A percentile compares a stretch with the other conserved stretches of the same genome.
phyloP scores from a whole-genome alignment of 192 early-diverging fungal species.

The Entomortierella chlamydospora region DNA sequence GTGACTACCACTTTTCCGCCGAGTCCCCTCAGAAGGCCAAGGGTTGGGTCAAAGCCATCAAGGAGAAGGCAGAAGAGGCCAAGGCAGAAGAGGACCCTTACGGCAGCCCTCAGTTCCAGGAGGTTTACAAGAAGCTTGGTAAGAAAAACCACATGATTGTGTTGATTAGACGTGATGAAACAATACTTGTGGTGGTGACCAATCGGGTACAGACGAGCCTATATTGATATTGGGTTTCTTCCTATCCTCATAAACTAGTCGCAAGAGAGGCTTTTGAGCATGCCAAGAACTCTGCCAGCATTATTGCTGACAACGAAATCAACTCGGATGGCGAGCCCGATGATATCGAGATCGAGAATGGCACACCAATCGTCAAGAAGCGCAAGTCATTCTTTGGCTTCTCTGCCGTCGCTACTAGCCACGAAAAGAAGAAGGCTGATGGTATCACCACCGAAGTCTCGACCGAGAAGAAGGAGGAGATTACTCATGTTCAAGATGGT shows the following conservation, averaged over 20 bases:
- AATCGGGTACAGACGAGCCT: background rate
- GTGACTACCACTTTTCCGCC: conserved; percentile 52
- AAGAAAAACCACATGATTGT: conserved; percentile 4
- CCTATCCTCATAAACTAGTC: conserved; percentile 6
- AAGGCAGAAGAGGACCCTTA: conserved; percentile 31
- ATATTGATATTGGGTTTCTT: no score
- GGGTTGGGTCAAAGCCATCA: conserved; percentile 53
- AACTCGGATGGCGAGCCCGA: conserved; percentile 53
- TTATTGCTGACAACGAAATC: conserved; percentile 44
- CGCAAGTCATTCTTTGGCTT: conserved; percentile 55
- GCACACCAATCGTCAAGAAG: conserved; percentile 48
- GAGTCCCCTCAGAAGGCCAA: conserved; percentile 45
- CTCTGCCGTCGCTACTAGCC: conserved; percentile 43
- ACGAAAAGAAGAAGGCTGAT: conserved; percentile 47
- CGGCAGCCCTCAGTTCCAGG: conserved; percentile 36
- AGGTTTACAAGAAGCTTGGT: conserved; percentile 56
- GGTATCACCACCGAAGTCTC: conserved; percentile 45
- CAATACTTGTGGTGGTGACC: no score
- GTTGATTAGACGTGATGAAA: no score
- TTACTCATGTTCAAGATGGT: conserved; percentile 47
- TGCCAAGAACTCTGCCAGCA: conserved; percentile 37
- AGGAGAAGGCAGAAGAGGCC: conserved; percentile 44
- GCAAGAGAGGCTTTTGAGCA: conserved; percentile 50
- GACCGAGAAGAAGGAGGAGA: conserved; percentile 42
- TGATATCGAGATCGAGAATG: conserved; percentile 48